A percentile compares a stretch with the other conserved stretches of the same genome.
These are phyloP conservation scores for Exophiala xenobiotica DNA, from an alignment of 2,329 filamentous ascomycete genomes.

Conservation along the genomic window DNA sequence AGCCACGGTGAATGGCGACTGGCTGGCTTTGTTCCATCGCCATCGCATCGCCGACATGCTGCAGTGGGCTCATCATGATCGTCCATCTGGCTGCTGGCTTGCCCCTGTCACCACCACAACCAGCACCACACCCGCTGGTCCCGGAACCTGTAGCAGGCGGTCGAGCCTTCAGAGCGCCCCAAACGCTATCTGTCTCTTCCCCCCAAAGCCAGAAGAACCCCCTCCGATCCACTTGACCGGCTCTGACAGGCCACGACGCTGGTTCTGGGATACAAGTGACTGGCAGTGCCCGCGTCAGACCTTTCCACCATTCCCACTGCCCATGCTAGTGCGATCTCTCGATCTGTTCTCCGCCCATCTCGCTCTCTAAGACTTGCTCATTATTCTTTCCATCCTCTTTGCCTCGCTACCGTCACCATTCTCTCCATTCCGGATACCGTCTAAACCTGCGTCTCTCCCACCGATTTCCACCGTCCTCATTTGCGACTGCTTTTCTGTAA, in stretches of 20 bases:
- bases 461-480: neutral
- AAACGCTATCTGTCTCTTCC: slow-evolving; percentile 4
- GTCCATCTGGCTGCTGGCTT: slow-evolving; percentile 3
- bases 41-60: neutral
- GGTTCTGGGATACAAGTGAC: slow-evolving; percentile 6
- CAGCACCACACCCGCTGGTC: neutral
- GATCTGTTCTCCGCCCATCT: slow-evolving; percentile 32
- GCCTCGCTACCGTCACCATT: slow-evolving; percentile 17
- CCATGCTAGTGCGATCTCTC: slow-evolving; percentile 30
- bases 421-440: slow-evolving; percentile 21
- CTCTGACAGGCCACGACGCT: neutral
- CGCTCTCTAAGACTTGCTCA: slow-evolving; percentile 31
- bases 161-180: neutral
- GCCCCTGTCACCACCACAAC: neutral
- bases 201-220: slow-evolving; percentile 1
- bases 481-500: too few relatives aligned
- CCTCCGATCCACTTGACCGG: slow-evolving; percentile 3
- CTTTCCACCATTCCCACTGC: slow-evolving; percentile 1
- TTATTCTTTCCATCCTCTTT: slow-evolving; percentile 25
- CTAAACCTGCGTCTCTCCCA: slow-evolving; percentile 12
- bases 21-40: neutral
- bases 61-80: slow-evolving; percentile 6
- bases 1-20: neutral
- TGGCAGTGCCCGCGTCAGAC: slow-evolving; percentile 5
- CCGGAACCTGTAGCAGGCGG: neutral